A percentile compares a stretch with the other conserved stretches of the same genome.
phyloP scores from a whole-genome alignment of 148 eudicot genomes.

The Vaccinium corymbosum region DNA sequence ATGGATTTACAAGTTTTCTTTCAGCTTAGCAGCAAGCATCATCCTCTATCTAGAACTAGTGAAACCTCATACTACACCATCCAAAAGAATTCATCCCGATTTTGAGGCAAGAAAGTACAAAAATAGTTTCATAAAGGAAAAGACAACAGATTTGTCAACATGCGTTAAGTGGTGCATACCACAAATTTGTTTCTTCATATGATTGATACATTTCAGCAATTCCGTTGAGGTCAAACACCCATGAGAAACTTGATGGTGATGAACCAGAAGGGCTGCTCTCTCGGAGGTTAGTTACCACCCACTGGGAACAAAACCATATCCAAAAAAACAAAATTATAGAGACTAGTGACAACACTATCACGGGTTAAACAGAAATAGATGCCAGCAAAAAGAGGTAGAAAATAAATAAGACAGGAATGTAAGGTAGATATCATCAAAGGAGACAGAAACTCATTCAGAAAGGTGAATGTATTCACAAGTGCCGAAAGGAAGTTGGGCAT shows the following conservation, averaged over 20 bases:
- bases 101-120: neutral
- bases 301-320: constrained; percentile 36
- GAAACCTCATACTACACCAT: neutral
- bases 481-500: neutral
- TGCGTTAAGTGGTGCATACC: constrained; percentile 34
- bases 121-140: neutral
- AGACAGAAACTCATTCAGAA: neutral
- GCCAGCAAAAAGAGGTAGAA: neutral
- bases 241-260: constrained; percentile 54
- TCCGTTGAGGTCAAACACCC: constrained; percentile 82
- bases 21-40: neutral
- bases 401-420: neutral
- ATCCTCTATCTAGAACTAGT: neutral
- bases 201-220: constrained; percentile 84
- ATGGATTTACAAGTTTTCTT: neutral
- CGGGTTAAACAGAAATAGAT: neutral
- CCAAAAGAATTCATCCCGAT: neutral
- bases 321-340: neutral
- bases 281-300: constrained; percentile 89
- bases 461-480: neutral
- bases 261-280: constrained; percentile 35
- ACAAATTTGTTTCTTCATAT: constrained; percentile 81
- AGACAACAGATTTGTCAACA: constrained; percentile 1
- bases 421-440: neutral
- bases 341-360: neutral